Conservation (phyloP, 495 filamentous ascomycete species). For the Neurospora sp. region DNA sequence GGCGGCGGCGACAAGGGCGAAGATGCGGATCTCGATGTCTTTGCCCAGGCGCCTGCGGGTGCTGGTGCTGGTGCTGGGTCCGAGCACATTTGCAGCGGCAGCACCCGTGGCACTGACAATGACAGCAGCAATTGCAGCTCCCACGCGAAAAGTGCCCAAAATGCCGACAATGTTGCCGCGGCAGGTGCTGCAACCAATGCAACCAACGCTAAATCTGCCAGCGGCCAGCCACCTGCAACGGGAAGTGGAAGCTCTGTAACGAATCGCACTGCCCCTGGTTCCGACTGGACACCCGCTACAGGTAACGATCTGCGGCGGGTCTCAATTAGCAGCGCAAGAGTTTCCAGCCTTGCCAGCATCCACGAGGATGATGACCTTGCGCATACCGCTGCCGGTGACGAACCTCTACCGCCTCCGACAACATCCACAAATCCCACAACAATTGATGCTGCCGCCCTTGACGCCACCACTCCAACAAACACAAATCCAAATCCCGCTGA, state of each 20-base stretch:
- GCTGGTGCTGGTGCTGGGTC: neutral
- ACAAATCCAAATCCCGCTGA: neutral
- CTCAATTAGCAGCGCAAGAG: neutral
- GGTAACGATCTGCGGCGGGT: neutral
- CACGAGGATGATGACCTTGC: neutral
- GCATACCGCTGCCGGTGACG: neutral
- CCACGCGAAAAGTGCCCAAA: neutral
- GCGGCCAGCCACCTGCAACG: neutral
- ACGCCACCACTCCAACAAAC: constrained; percentile 1
- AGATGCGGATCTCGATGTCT: neutral
- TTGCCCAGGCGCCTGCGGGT: neutral
- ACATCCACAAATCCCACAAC: neutral
- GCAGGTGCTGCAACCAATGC: neutral
- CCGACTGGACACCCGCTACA: neutral
- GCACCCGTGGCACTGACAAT: neutral
- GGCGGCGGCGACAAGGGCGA: neutral
- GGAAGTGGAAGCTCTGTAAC: neutral
- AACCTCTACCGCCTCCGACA: constrained; percentile 5
- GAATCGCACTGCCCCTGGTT: neutral
- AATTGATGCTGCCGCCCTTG: neutral
- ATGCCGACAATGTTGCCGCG: neutral
- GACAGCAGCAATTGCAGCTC: neutral
- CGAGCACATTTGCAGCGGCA: neutral
- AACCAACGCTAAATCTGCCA: neutral
- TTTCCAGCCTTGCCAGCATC: constrained; percentile 1